Conservation (phyloP, 495 filamentous ascomycete species). For the Penicillium angulare region DNA sequence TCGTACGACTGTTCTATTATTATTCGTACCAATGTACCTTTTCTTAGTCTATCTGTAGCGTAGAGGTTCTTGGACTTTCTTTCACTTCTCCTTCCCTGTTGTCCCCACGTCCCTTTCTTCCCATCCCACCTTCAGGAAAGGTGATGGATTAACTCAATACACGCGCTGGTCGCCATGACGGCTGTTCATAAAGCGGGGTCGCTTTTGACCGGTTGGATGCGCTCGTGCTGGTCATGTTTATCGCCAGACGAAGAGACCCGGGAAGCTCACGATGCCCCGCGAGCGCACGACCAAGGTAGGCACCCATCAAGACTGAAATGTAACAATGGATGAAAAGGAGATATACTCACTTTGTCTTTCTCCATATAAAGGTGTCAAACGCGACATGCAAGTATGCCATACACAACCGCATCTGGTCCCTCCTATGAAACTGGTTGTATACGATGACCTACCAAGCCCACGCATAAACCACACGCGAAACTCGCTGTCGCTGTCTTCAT, state of each 20-base stretch:
- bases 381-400: conserved; percentile 49
- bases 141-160: conserved; percentile 30
- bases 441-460: conserved; percentile 40
- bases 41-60: no score
- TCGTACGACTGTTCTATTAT: conserved; percentile 7
- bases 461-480: conserved; percentile 24
- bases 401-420: conserved; percentile 50
- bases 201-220: conserved; percentile 43
- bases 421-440: conserved; percentile 43
- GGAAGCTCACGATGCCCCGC: conserved; percentile 26
- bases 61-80: conserved; percentile 5
- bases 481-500: conserved; percentile 31
- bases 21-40: background rate
- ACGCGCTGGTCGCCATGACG: conserved; percentile 47
- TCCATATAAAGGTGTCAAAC: conserved; percentile 32
- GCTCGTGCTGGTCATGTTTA: conserved; percentile 41
- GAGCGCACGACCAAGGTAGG: conserved; percentile 23
- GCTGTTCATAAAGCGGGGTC: conserved; percentile 43
- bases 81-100: conserved; percentile 9
- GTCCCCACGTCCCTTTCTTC: conserved; percentile 7
- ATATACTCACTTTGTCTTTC: background rate
- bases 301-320: background rate
- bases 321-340: no score
- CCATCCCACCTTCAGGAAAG: conserved; percentile 14
- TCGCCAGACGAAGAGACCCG: conserved; percentile 25